Evolutionary conservation across 164 flowering plant genomes (phyloP).

Genomic region (Magnolia changhungtana): DNA sequence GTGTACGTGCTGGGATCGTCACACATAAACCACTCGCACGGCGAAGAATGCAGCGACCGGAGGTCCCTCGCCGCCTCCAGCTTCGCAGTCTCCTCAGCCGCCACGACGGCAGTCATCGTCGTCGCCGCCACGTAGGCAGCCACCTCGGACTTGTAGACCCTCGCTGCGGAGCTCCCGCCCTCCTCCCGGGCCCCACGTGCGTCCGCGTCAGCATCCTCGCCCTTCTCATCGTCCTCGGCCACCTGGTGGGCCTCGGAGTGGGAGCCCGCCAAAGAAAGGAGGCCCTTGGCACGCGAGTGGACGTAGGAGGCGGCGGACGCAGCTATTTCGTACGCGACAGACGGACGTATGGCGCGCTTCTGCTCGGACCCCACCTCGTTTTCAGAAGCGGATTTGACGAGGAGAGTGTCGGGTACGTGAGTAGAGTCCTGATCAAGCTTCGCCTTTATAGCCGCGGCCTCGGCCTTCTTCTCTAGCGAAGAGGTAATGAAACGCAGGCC

Average conservation of each 20-base stretch:
- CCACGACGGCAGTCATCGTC: constrained; percentile 88
- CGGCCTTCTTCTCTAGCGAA: constrained; percentile 79
- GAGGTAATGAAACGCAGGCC: constrained; percentile 71
- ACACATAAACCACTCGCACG: constrained; percentile 92
- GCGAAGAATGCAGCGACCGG: constrained; percentile 77
- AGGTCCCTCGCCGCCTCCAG: constrained; percentile 72
- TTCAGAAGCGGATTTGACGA: constrained; percentile 4
- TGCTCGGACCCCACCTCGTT: constrained; percentile 17
- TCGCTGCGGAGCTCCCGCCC: constrained; percentile 25
- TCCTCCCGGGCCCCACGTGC: constrained; percentile 12
- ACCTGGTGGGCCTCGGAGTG: constrained; percentile 4
- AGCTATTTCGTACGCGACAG: constrained; percentile 71
- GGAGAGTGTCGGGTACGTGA: constrained; percentile 17
- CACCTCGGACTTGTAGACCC: constrained; percentile 51
- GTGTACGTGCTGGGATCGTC: constrained; percentile 65
- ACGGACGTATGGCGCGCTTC: constrained; percentile 33
- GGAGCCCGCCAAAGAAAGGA: constrained; percentile 22
- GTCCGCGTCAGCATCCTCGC: constrained; percentile 12
- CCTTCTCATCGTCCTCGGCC: constrained; percentile 17
- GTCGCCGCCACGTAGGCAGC: constrained; percentile 79
- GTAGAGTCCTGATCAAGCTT: constrained; percentile 47
- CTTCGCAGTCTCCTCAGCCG: constrained; percentile 71
- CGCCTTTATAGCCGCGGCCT: constrained; percentile 46
- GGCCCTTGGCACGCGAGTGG: constrained; percentile 44
- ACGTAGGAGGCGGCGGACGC: constrained; percentile 83